Evolutionary conservation across 306 rosid species (phyloP), one percentile per base, ranked within the genome.

Genomic region (Vicia villosa): DNA sequence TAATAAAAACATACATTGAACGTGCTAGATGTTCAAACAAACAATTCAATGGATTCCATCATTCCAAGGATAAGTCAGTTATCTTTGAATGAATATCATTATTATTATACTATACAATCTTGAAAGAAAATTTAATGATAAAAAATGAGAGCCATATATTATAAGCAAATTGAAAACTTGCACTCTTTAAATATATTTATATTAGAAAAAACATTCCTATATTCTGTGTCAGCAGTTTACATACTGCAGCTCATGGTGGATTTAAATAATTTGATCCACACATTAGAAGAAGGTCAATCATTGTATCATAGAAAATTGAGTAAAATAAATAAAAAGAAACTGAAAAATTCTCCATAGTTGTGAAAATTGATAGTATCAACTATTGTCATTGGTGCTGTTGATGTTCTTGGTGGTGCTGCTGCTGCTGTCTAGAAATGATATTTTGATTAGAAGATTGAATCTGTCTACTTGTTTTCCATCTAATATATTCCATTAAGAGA

Each of bases 401-500:
- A n/a, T n/a, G n/a, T n/a, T n/a, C n/a, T n/a, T n/a, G n/a, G n/a
- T n/a, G n/a, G n/a, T n/a, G 55, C 64, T 52, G 52, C 21, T 58
- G 68, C 56, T 66, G 77, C 52, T 73, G 14, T n/a, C 69, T 45
- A 22, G 6, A 46, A 64, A 56, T 71, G 26, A 68, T 20, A 16
- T 81, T 68, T 55, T 73, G 83, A 71, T 69, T 76, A 12, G 81
- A 63, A 71, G 82, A 70, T 72, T 41, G 84, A 43, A 78, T 56
- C 57, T 83, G 84, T 79, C 88, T 77, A 70, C 78, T 86, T 28
- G 81, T 47, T 88, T 83, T 88, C 96, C 96, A 90, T 70, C 81
- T 81, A 47, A 84, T 67, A 74, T 77, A 90, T 79, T 84, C 88
- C 26, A 72, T 70, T 10, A 90, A 82, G 43, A 90, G 82, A 60